These are phyloP conservation scores for Saccharomycopsis sp. DNA, from an alignment of 805 yeast genomes.

Conservation along the genomic window DNA sequence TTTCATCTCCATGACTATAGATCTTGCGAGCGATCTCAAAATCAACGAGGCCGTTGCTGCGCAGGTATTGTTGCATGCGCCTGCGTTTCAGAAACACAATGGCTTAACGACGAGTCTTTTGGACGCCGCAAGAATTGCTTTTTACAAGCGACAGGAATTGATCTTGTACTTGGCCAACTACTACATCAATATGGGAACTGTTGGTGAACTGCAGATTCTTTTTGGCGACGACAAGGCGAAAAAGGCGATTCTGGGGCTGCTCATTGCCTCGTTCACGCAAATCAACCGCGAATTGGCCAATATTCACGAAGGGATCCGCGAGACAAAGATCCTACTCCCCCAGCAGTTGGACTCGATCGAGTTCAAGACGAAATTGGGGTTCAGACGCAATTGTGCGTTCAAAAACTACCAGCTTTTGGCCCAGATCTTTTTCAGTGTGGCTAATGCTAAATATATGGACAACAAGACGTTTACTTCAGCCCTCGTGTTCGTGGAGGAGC, in stretches of 20 bases:
- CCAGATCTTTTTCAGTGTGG: constrained; percentile 51
- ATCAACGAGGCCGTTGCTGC: constrained; percentile 76
- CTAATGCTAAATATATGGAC: constrained; percentile 21
- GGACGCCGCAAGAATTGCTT: constrained; percentile 63
- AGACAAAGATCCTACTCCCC: constrained; percentile 47
- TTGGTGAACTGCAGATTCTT: constrained; percentile 11
- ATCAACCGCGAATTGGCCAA: constrained; percentile 52
- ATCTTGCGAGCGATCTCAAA: constrained; percentile 56
- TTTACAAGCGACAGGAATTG: constrained; percentile 61
- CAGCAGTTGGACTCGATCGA: constrained; percentile 34
- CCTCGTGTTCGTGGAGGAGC: constrained; percentile 38
- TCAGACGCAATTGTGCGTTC: constrained; percentile 56
- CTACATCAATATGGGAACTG: constrained; percentile 25
- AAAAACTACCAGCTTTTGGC: constrained; percentile 68
- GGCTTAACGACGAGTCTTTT: constrained; percentile 31
- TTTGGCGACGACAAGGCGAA: constrained; percentile 25
- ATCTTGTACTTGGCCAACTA: constrained; percentile 61
- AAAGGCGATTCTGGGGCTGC: no score
- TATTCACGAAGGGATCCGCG: constrained; percentile 46
- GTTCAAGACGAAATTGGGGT: constrained; percentile 44
- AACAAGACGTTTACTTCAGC: constrained; percentile 34
- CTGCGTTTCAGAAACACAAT: constrained; percentile 26
- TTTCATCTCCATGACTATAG: constrained; percentile 54
- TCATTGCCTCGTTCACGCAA: constrained; percentile 48
- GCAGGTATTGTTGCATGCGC: constrained; percentile 51